Evolutionary conservation across 116 monocot species (phyloP).

Genomic region (Cymodocea nodosa): DNA sequence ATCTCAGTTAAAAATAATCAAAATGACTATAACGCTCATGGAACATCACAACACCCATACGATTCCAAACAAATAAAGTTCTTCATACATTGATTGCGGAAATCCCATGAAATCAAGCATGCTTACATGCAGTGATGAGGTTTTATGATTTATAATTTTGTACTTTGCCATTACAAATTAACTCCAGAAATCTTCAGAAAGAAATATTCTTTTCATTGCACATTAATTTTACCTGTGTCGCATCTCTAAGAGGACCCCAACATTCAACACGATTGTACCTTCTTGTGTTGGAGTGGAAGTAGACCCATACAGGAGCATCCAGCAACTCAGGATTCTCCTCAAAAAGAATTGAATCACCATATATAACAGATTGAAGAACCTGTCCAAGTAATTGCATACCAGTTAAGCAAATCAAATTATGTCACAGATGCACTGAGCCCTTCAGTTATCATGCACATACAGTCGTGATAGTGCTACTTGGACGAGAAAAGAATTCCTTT

Average conservation of each 20-base stretch:
- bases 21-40: no score
- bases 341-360: slow-evolving; percentile 70
- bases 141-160: no score
- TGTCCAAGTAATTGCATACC: slow-evolving; percentile 10
- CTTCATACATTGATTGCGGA: no score
- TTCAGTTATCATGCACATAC: neutral
- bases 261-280: slow-evolving; percentile 78
- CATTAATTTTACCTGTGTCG: slow-evolving; percentile 36
- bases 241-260: slow-evolving; percentile 90
- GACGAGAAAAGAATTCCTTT: neutral
- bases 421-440: neutral
- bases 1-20: no score
- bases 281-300: slow-evolving; percentile 75
- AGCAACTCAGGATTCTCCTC: slow-evolving; percentile 55
- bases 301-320: slow-evolving; percentile 68
- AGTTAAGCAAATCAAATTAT: neutral
- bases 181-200: no score
- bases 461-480: neutral
- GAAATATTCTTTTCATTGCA: no score
- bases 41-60: no score
- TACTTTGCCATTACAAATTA: no score
- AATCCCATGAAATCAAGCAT: no score
- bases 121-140: no score
- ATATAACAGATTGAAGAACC: slow-evolving; percentile 81
- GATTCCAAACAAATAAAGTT: no score